phyloP scores from a whole-genome alignment of 2,329 filamentous ascomycete genomes.

The Fusarium drepaniforme region DNA sequence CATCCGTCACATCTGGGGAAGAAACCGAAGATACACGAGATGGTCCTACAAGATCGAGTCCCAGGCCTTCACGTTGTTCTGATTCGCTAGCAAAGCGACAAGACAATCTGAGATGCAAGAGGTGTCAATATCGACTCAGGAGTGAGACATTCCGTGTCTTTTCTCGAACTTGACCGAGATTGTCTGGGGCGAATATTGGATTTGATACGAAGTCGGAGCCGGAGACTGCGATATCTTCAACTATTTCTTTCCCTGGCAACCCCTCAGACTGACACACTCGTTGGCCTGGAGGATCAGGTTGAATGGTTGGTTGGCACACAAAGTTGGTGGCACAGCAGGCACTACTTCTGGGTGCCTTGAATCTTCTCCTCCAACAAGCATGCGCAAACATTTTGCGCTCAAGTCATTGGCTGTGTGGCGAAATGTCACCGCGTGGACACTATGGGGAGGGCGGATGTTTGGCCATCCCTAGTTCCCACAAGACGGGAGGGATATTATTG shows the following conservation, averaged over 20 bases:
- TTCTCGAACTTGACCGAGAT: neutral
- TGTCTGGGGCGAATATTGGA: neutral
- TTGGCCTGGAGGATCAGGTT: neutral
- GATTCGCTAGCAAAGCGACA: conserved; percentile 27
- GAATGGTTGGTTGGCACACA: neutral
- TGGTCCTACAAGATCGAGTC: conserved; percentile 17
- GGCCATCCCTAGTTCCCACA: neutral
- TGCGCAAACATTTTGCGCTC: neutral
- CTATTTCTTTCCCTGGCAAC: neutral
- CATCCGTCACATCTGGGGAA: conserved; percentile 21
- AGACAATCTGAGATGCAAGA: neutral
- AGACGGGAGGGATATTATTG: neutral
- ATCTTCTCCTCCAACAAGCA: neutral
- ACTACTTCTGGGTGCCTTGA: neutral
- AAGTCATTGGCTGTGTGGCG: neutral
- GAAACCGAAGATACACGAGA: conserved; percentile 26
- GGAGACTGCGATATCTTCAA: neutral
- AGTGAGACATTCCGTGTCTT: neutral
- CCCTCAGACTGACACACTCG: neutral
- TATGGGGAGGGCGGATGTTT: neutral
- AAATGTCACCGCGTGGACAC: conserved; percentile 5
- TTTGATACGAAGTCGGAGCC: neutral
- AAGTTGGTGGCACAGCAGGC: neutral
- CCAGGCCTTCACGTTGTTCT: neutral
- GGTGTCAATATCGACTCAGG: neutral